Base-by-base conservation (phyloP, 208 protist species). In the Crithidia fasciculata region DNA sequence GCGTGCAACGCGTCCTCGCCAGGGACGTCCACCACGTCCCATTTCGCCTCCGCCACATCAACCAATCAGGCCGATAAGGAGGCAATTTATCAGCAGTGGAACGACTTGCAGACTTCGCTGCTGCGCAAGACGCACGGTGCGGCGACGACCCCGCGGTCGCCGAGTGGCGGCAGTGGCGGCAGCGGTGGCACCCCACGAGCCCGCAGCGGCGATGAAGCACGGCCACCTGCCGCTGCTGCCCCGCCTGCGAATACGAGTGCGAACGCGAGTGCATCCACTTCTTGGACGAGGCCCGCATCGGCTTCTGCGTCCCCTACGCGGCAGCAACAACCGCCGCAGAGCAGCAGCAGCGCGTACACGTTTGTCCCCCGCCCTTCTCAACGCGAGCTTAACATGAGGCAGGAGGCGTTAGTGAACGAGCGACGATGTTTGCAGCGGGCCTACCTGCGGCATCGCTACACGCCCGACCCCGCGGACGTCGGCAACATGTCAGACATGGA, bases 401-500 rank as follows among this genome's bases (percentile, higher is more conserved):
- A 78, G 59, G 78, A 89, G 2, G 66, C 68, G 2, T 52, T 93
- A 62, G 4, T 84, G 39, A 74, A 85, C 44, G 87, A 93, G 67
- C 80, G 80, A 3, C 77, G 86, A 6, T 18, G 76, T 58, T 65
- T 95, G 36, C 82, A 86, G 62, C 68, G 69, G 43, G 65, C 83
- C 56, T 78, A 87, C 18, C 72, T 93, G 19, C 69, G 70, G 2
- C 63, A 85, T 44, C 76, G 76, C 59, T 92, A 93, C 83, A 85
- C 70, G 3, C 88, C 90, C 0, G 84, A 89, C 44, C 84, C 90
- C 0, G 90, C 82, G 9, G 84, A 89, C 16, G 83, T 95, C 13
- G 84, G 81, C 8, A 75, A 76, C 55, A 92, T 95, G 88, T 82
- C 77, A n/a, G 90, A 95, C 59, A 82, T 83, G 64, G 84, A 95